Evolutionary conservation across 1,139 yeast genomes (phyloP).

Genomic region (Yueomyces sp.): DNA sequence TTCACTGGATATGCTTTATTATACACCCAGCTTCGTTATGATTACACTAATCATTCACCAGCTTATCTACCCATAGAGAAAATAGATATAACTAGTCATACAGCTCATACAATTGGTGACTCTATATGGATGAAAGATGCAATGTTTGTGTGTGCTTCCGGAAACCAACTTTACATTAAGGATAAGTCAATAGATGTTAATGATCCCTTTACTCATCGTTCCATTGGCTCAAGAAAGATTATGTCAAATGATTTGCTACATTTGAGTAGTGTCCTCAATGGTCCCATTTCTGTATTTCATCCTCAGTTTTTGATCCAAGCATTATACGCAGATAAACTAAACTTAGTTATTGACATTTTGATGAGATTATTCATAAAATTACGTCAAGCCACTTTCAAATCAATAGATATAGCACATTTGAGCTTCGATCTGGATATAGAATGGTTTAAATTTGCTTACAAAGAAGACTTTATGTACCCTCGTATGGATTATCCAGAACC

Average conservation of each 20-base stretch:
- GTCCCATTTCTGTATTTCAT: slow-evolving; percentile 82
- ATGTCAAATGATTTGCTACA: slow-evolving; percentile 42
- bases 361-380: slow-evolving; percentile 38
- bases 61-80: slow-evolving; percentile 66
- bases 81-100: slow-evolving; percentile 56
- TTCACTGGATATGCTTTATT: slow-evolving; percentile 49
- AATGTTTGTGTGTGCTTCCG: slow-evolving; percentile 69
- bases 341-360: slow-evolving; percentile 46
- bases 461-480: slow-evolving; percentile 13
- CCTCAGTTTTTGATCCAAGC: slow-evolving; percentile 82
- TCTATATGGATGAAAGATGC: slow-evolving; percentile 79
- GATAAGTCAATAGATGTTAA: slow-evolving; percentile 55
- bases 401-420: slow-evolving; percentile 23
- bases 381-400: slow-evolving; percentile 37
- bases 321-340: slow-evolving; percentile 48
- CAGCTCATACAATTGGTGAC: slow-evolving; percentile 78
- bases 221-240: slow-evolving; percentile 36
- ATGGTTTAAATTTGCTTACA: slow-evolving; percentile 19
- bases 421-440: slow-evolving; percentile 30
- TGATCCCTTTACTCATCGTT: slow-evolving; percentile 35
- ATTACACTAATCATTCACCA: slow-evolving; percentile 71
- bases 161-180: slow-evolving; percentile 77
- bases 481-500: slow-evolving; percentile 27
- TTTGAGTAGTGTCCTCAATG: slow-evolving; percentile 66
- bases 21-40: slow-evolving; percentile 76